Evolutionary conservation across 2,329 filamentous ascomycete genomes (phyloP), one percentile per base, ranked within the genome.

Genomic region (Claviceps pazoutovae): DNA sequence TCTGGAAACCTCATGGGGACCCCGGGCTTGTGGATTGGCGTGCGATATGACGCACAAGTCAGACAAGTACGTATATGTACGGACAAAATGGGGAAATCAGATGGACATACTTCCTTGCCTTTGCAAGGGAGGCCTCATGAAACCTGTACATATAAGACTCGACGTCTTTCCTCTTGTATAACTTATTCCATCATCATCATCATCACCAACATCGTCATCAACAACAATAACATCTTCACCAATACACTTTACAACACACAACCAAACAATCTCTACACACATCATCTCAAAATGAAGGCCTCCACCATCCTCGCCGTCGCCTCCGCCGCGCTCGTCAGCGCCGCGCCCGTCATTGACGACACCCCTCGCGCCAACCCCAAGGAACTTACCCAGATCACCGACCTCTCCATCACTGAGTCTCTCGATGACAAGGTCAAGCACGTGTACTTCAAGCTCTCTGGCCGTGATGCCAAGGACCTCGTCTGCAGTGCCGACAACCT

Each of bases 321-420:
- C 13, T 17, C 42, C 11, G 42, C 42, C 42, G 19, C 41, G 1
- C 41, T 43, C 41, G 41, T 14, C 41, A 13, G 13, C 17, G 42
- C 42, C 42, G 19, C 11, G 17, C 19, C 51, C 5, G 37, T 49
- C 49, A 8, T 30, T 30, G 26, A 30, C 26, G 26, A 30, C 26
- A 30, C 8, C 8, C 26, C 26, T 9, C 26, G 26, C 26, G 26
- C 7, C 26, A 30, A 30, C 26, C 26, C 26, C 7, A 9, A 42
- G 39, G 63, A 65, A 60, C 56, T 60, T 54, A 57, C 62, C 21
- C 39, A 55, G 26, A 59, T 64, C 49, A 41, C 48, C 23, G 48
- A 58, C 11, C 56, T 65, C 54, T 44, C 14, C 43, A 54, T 61
- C 34, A 59, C 56, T 54, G 60, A 62, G 56, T 26, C 55, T 9